Evolutionary conservation across 2,329 filamentous ascomycete species (phyloP), one percentile per base, ranked within the genome.

Genomic region (Colletotrichum tropicicola): DNA sequence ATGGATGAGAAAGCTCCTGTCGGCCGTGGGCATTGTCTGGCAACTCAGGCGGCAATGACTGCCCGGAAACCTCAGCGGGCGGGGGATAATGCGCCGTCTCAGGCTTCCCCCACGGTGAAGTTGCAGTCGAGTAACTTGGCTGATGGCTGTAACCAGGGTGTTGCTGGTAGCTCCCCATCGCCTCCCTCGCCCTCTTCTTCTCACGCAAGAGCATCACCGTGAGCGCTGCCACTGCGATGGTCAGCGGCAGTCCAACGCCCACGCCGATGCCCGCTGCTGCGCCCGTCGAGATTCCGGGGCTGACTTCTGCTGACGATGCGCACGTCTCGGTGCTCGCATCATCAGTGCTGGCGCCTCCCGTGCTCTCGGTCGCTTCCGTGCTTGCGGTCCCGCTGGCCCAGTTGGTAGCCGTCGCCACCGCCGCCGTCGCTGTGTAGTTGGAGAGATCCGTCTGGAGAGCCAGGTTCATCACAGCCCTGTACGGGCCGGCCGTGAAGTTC

Each of bases 131-230:
- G 13, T 59, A 43, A 15, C 9, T 12, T 17, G 30, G 44, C n/a
- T 57, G 23, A 21, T 59, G 55, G 25, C 45, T 21, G 9, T 41
- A 15, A 15, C 30, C 43, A 35, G 28, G 10, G n/a, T 41, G 35
- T 13, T 39, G 41, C 28, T 47, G 19, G 6, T 54, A 8, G 9
- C 10, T 21, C 28, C 21, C 25, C 3, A 45, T 21, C 17, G 44
- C 44, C 7, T 5, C 51, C 5, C 57, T 62, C 19, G 51, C 28
- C 60, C 51, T 67, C 48, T 59, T 56, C 17, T 54, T 59, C 54
- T 67, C 64, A 4, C 55, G 59, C 35, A 67, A 10, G n/a, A 67
- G 60, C 48, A 67, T 35, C 15, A 65, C 25, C 2, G 37, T 59
- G 19, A 67, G 30, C 21, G 44, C 43, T 1, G 9, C 59, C n/a